Evolutionary conservation across 1,284 basidiomycete species (phyloP).

Genomic region (Ustilago vetiveriae): DNA sequence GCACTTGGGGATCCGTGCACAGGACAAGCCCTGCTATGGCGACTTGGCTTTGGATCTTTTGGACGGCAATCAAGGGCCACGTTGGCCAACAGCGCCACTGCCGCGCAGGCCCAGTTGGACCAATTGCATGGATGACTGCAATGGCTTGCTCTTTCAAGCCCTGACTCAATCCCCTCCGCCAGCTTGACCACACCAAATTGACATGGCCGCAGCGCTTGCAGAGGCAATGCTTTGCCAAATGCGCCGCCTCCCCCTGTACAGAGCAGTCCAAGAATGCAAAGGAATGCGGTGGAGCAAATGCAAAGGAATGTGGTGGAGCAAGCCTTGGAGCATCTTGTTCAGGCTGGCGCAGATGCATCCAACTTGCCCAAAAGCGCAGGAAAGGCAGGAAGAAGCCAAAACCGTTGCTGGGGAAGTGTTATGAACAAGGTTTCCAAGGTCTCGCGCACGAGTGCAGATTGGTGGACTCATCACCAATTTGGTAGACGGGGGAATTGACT

Average conservation of each 20-base stretch:
- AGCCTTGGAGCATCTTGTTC: constrained; percentile 17
- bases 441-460: too few relatives aligned
- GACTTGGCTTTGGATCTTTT: too few relatives aligned
- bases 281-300: constrained; percentile 15
- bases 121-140: not conserved
- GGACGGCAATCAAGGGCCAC: too few relatives aligned
- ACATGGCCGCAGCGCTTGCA: not conserved
- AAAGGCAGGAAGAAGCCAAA: too few relatives aligned
- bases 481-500: too few relatives aligned
- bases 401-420: too few relatives aligned
- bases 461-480: too few relatives aligned
- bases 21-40: not conserved
- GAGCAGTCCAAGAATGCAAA: constrained; percentile 9
- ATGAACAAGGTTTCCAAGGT: too few relatives aligned
- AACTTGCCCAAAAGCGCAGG: not conserved
- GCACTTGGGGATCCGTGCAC: constrained; percentile 12
- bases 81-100: not conserved
- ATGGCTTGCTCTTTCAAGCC: constrained; percentile 11
- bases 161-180: constrained; percentile 15
- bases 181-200: too few relatives aligned
- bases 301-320: constrained; percentile 24
- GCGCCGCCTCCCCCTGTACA: not conserved
- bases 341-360: constrained; percentile 13
- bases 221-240: not conserved
- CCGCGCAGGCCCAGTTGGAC: constrained; percentile 17